These are phyloP conservation scores for Rubia peregrina DNA, from an alignment of 305 asterid genomes.

Conservation along the genomic window DNA sequence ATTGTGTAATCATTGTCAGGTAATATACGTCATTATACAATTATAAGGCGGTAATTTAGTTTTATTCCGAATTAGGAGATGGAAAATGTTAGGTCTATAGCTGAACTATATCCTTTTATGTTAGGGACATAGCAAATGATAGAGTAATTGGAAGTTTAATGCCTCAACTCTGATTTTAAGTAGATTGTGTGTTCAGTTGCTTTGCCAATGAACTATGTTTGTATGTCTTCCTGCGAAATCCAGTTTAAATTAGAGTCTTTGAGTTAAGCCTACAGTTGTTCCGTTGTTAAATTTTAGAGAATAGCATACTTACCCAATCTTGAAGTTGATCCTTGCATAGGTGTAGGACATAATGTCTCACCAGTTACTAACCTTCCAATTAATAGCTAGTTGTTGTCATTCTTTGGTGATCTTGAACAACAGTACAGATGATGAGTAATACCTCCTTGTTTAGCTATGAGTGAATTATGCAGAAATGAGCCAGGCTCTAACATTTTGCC, in stretches of 20 bases:
- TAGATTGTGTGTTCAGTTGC: too few relatives aligned
- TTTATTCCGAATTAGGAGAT: too few relatives aligned
- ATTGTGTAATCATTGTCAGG: too few relatives aligned
- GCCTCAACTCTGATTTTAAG: too few relatives aligned
- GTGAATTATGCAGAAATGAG: constrained; percentile 49
- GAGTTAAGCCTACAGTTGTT: background rate
- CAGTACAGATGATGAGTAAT: constrained; percentile 72
- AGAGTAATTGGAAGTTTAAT: too few relatives aligned
- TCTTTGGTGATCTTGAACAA: constrained; percentile 96
- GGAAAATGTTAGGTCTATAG: too few relatives aligned
- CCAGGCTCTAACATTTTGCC: background rate
- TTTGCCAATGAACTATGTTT: background rate
- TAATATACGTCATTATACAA: too few relatives aligned
- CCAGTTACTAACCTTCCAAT: constrained; percentile 57
- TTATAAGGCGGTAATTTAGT: too few relatives aligned
- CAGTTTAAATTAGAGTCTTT: background rate
- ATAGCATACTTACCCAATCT: background rate
- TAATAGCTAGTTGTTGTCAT: constrained; percentile 93
- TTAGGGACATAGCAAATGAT: too few relatives aligned
- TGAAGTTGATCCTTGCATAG: constrained; percentile 32
- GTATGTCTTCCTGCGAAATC: background rate
- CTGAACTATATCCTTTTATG: too few relatives aligned
- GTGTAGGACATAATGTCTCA: constrained; percentile 74
- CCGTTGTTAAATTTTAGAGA: background rate
- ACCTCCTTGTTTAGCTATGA: constrained; percentile 96